Evolutionary conservation across 1,139 yeast genomes (phyloP), one percentile per base, ranked within the genome.

Genomic region (Suhomyces coccinellae): DNA sequence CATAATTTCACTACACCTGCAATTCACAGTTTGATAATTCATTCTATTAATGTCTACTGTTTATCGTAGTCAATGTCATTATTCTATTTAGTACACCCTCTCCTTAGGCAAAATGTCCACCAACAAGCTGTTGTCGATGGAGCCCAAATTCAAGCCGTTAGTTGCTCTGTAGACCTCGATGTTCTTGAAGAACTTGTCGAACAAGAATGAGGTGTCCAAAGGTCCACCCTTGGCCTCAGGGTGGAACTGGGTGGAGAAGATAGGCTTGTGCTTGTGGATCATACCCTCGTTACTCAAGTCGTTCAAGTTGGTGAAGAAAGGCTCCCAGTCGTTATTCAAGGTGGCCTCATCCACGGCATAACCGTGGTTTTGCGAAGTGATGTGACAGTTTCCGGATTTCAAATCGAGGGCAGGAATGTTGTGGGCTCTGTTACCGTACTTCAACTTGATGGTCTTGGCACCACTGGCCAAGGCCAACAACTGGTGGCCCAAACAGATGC

Each of bases 141-240:
- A 64, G 44, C 73, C 71, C 57, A 76, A 71, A 52, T 71, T 72
- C 51, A 74, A 66, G 24, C 80, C 77, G 45, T 66, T 70, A 45
- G 49, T 54, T 9, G 52, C 34, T 65, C 79, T 85, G 75, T 80
- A 88, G 35, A 68, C 69, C 36, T 72, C 75, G 53, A 93, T 84
- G 61, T 86, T 78, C 37, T 75, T 80, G 59, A 93, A 83, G 70
- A 88, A 93, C 69, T 83, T 87, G 75, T 93, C 98, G 59, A 93
- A 93, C 66, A 93, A 75, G 69, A 83, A 88, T 5, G 88, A 79
- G 15, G 97, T 87, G 67, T 93, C 99, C 59, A 86, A 77, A 48
- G 99, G 99, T 57, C 99, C 99, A 56, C 99, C 99, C 74, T 91
- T 93, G 50, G 99, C 99, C 69, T 93, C 99, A 38, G 99, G 99